phyloP scores from a whole-genome alignment of 1,139 yeast species.

The Debaryomyces subglobosus region DNA sequence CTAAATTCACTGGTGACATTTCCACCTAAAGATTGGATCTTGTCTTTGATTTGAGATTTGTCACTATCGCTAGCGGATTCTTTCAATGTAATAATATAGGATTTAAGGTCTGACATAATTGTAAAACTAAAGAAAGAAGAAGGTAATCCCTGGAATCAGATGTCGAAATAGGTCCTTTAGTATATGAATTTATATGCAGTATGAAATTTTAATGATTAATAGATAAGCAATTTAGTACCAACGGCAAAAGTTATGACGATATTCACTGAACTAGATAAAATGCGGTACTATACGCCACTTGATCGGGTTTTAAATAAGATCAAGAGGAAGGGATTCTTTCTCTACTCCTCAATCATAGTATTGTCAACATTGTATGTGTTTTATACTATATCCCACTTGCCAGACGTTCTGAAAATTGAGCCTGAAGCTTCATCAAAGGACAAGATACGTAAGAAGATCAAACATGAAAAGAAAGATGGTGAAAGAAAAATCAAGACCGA shows the following conservation, averaged over 20 bases:
- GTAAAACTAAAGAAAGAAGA: conserved; percentile 1
- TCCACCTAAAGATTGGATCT: conserved; percentile 57
- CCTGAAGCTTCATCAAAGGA: neutral
- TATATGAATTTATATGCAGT: conserved; percentile 6
- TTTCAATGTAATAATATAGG: conserved; percentile 44
- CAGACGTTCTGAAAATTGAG: conserved; percentile 17
- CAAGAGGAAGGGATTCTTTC: conserved; percentile 39
- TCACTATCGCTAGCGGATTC: conserved; percentile 37
- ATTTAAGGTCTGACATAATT: conserved; percentile 25
- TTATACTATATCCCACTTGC: conserved; percentile 35
- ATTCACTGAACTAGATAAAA: neutral
- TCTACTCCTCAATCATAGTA: conserved; percentile 37
- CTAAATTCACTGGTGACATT: conserved; percentile 63
- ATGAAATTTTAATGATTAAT: neutral
- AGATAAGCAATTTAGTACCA: neutral
- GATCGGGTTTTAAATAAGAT: conserved; percentile 12
- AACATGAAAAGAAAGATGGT: neutral
- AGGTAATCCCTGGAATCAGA: neutral
- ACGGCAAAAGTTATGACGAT: neutral
- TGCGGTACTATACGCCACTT: conserved; percentile 6
- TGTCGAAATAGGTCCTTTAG: neutral
- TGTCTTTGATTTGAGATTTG: conserved; percentile 32
- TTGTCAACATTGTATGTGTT: conserved; percentile 39
- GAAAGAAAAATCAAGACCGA: conserved; percentile 1
- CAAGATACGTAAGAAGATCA: neutral